Evolutionary conservation across 2,329 filamentous ascomycete genomes (phyloP).

Genomic region (Clonostachys byssicola): DNA sequence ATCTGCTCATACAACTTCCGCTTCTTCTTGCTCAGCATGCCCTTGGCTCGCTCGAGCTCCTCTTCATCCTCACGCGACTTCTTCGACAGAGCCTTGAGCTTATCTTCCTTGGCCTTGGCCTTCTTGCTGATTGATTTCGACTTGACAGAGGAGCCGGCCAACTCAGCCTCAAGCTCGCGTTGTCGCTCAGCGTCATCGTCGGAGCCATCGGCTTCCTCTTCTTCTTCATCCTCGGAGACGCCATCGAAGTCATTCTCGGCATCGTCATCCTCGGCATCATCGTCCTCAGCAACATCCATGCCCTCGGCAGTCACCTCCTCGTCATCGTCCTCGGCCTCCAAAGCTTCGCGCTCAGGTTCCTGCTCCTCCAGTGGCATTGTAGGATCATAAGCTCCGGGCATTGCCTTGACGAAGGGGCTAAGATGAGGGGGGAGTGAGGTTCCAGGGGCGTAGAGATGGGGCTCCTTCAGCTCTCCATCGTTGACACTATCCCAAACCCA

Average conservation of each 20-base stretch:
- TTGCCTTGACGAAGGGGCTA: slow-evolving; percentile 89
- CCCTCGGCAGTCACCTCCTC: slow-evolving; percentile 41
- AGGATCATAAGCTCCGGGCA: slow-evolving; percentile 87
- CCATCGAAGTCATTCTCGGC: slow-evolving; percentile 46
- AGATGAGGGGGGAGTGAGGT: slow-evolving; percentile 88
- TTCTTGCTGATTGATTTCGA: slow-evolving; percentile 44
- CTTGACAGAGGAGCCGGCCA: slow-evolving; percentile 62
- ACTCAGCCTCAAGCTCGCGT: slow-evolving; percentile 87
- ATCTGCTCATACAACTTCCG: slow-evolving; percentile 97
- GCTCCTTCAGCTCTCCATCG: slow-evolving; percentile 79
- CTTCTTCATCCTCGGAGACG: slow-evolving; percentile 41
- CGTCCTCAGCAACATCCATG: slow-evolving; percentile 46
- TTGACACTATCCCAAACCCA: slow-evolving; percentile 99
- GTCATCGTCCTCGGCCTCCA: slow-evolving; percentile 60
- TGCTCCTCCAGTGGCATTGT: slow-evolving; percentile 82
- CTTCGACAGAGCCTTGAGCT: slow-evolving; percentile 64
- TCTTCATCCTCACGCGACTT: slow-evolving; percentile 75
- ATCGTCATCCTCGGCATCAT: slow-evolving; percentile 34
- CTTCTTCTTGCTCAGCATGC: slow-evolving; percentile 98
- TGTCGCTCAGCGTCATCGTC: slow-evolving; percentile 74
- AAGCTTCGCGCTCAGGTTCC: slow-evolving; percentile 79
- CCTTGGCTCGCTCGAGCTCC: slow-evolving; percentile 88
- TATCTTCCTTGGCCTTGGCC: slow-evolving; percentile 64
- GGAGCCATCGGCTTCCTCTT: slow-evolving; percentile 37
- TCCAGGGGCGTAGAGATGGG: slow-evolving; percentile 86